Base-by-base conservation (phyloP, 352 stramenopile genomes). In the Phytophthora cactorum region DNA sequence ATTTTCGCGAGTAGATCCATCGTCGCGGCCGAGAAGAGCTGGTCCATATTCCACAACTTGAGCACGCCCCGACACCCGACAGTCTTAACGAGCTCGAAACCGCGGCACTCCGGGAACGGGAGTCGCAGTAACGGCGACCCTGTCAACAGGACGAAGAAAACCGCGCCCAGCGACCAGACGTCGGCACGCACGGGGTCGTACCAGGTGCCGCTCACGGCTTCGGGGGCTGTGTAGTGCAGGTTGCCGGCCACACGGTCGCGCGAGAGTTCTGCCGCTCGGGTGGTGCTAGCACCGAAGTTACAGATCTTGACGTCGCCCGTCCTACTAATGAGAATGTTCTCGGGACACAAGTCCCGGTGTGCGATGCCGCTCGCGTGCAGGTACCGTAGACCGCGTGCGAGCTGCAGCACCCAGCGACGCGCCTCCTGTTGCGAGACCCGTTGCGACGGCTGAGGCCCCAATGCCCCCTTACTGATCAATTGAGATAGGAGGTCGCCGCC, bases 101-200 rank as follows among this genome's bases (percentile, higher is more conserved):
- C 68, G 51, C 74, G 72, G 66, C 82, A 82, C 29, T 77, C 70
- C 6, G 72, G 68, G 27, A 74, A 80, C 4, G 80, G 78, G 28
- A 81, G 59, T 25, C 60, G 66, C 51, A 81, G 50, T n/a, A 90
- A 62, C 9, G 81, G 83, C 1, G 82, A 88, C 0, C 86, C 86
- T 31, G 86, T 90, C 39, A 93, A 63, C 63, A 93, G 63, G 45
- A 92, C 78, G 68, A 92, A 93, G 29, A 93, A 68, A 28, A 91
- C 60, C 6, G 87, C 75, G 5, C 86, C 83, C 9, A 93, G 72
- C 15, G 86, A 90, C 86, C 86, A 93, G 34, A 92, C 68, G 52
- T 93, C 85, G 12, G 79, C 85, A 39, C 70, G 72, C 10, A 75
- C 52, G 0, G 83, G 65, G 72, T 93, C 84, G 70, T 92, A 93